These are phyloP conservation scores for Phytophthora fragariae DNA, from an alignment of 352 stramenopile species.

Conservation along the genomic window DNA sequence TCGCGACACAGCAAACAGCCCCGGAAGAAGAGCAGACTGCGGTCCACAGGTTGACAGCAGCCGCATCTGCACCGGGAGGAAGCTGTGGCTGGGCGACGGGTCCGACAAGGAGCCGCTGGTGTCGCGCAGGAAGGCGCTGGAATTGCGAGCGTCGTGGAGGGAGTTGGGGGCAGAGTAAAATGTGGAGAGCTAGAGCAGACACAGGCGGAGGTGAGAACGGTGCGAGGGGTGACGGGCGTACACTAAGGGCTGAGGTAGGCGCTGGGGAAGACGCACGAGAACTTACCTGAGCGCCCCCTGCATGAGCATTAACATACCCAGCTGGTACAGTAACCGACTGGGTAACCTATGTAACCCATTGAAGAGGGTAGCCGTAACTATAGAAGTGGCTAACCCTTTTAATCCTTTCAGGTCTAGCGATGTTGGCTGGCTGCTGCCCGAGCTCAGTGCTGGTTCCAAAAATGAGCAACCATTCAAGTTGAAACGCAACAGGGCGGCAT, in stretches of 20 bases:
- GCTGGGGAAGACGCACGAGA: neutral
- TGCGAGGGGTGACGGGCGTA: neutral
- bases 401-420: no score
- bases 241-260: neutral
- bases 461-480: no score
- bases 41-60: slow-evolving; percentile 54
- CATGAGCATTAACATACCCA: slow-evolving; percentile 25
- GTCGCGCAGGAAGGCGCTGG: slow-evolving; percentile 55
- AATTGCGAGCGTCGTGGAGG: slow-evolving; percentile 6
- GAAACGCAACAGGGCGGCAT: no score
- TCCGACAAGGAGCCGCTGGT: slow-evolving; percentile 50
- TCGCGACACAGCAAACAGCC: slow-evolving; percentile 64
- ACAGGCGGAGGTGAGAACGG: slow-evolving; percentile 1
- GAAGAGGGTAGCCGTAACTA: no score
- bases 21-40: slow-evolving; percentile 68
- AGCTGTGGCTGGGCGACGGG: slow-evolving; percentile 68
- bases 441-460: no score
- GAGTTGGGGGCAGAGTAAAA: neutral
- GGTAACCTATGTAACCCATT: neutral
- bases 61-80: slow-evolving; percentile 42
- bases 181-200: neutral
- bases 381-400: no score
- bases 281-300: slow-evolving; percentile 47
- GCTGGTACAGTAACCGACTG: neutral
- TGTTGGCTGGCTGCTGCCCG: no score